phyloP scores from a whole-genome alignment of 805 yeast species.

The Ogataea ganodermae region DNA sequence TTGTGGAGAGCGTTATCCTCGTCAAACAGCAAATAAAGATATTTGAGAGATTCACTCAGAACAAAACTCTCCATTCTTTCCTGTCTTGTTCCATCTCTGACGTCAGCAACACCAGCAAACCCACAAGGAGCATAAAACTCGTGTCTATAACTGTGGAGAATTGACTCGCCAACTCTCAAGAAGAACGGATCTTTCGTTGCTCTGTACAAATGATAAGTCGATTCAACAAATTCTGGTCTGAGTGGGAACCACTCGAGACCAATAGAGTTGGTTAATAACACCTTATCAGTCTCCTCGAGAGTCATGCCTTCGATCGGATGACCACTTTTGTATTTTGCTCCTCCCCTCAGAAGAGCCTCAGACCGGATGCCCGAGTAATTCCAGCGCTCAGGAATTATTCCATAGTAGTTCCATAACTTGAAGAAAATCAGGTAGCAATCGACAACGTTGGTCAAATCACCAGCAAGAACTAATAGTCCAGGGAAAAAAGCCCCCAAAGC shows the following conservation, averaged over 20 bases:
- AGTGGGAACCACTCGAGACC: conserved; percentile 88
- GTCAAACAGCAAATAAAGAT: conserved; percentile 78
- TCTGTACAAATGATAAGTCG: conserved; percentile 77
- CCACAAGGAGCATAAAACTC: conserved; percentile 71
- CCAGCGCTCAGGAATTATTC: conserved; percentile 91
- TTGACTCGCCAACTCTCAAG: conserved; percentile 68
- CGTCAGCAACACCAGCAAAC: conserved; percentile 72
- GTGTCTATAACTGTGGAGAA: conserved; percentile 55
- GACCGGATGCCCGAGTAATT: conserved; percentile 36
- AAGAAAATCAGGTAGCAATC: conserved; percentile 59
- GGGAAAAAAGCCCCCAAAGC: conserved; percentile 87
- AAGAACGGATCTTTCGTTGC: conserved; percentile 88
- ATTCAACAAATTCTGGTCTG: conserved; percentile 89
- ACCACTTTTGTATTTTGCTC: conserved; percentile 20
- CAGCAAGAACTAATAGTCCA: conserved; percentile 78
- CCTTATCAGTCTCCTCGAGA: conserved; percentile 25
- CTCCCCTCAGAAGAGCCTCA: conserved; percentile 16
- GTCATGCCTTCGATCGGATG: conserved; percentile 25
- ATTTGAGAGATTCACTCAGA: conserved; percentile 83
- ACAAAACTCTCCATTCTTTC: conserved; percentile 93
- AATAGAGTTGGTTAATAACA: conserved; percentile 40
- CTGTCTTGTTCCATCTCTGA: conserved; percentile 60
- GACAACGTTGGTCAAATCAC: conserved; percentile 68
- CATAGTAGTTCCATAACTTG: conserved; percentile 79
- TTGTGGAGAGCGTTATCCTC: conserved; percentile 54